Evolutionary conservation across 345 rosid genomes (phyloP).

Genomic region (Syzygium aqueum): DNA sequence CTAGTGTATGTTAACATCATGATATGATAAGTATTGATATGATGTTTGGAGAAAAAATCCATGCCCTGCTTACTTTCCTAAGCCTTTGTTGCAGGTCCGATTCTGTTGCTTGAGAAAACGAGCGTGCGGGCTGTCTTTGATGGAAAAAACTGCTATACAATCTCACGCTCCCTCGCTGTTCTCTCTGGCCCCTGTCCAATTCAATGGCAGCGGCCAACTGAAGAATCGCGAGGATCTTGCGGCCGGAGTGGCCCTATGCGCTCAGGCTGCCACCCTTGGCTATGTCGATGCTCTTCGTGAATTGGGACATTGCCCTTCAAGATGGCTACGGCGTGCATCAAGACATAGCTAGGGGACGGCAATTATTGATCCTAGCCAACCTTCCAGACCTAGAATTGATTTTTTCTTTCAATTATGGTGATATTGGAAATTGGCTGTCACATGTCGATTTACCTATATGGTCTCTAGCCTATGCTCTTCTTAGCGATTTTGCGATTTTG

Average conservation of each 20-base stretch:
- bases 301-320: neutral
- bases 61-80: no score
- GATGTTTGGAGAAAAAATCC: neutral
- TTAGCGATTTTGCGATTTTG: neutral
- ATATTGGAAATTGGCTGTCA: no score
- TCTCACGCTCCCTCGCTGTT: neutral
- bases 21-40: neutral
- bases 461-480: neutral
- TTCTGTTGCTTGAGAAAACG: neutral
- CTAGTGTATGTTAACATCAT: neutral
- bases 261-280: neutral
- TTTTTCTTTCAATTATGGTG: neutral
- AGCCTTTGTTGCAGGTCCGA: neutral
- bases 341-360: neutral
- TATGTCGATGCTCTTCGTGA: neutral
- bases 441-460: no score
- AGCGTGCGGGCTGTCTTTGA: neutral
- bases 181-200: neutral
- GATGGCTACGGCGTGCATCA: neutral
- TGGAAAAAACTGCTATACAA: neutral
- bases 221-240: neutral
- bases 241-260: neutral
- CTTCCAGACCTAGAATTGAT: neutral
- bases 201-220: neutral
- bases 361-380: neutral